Evolutionary conservation across 176 grass and related monocot genomes (phyloP), one percentile per base, ranked within the genome.

Genomic region (Phyllostachys edulis): DNA sequence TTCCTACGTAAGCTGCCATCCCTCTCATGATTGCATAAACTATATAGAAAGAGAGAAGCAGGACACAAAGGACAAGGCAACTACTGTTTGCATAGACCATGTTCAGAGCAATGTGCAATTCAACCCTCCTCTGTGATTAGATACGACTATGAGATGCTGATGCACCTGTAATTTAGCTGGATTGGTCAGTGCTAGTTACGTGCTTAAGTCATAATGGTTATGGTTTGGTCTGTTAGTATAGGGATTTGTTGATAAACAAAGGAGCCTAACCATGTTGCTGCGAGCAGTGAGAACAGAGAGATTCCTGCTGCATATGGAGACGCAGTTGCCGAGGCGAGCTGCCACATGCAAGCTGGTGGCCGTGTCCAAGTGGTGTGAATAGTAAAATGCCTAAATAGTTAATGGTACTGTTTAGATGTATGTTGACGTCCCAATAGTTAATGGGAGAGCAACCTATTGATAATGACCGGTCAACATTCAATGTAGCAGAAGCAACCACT

Each of bases 381-480:
- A 87, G 71, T 29, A 18, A 71, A 62, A 37, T 21, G 32, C 38
- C 21, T 57, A n/a, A 21, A 34, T 29, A 75, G 71, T 77, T 42
- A 51, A 77, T 77, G 62, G 23, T 16, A 57, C 51, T 39, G 40
- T 49, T 79, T 49, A 6, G 39, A 10, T 49, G 70, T 13, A 32
- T n/a, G 68, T 79, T 74, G 39, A 89, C 59, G 57, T 16, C 7
- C 41, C 13, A 40, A 75, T 67, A 75, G 76, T 80, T 75, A 56
- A 52, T 41, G 42, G 54, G 27, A 34, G 8, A 75, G n/a, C 46
- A 76, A 41, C 56, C 29, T 50, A 21, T 23, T 71, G 72, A 77
- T 76, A 69, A 41, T 17, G 76, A 80, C 63, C n/a, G 17, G 47
- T 85, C 70, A 67, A 47, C 69, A 76, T 63, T 89, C 45, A 78